Percentiles rank a stretch among this genome's conserved stretches.
These are phyloP conservation scores for Microdochium trichocladiopsis DNA, from an alignment of 2,329 filamentous ascomycete genomes.

Conservation along the genomic window DNA sequence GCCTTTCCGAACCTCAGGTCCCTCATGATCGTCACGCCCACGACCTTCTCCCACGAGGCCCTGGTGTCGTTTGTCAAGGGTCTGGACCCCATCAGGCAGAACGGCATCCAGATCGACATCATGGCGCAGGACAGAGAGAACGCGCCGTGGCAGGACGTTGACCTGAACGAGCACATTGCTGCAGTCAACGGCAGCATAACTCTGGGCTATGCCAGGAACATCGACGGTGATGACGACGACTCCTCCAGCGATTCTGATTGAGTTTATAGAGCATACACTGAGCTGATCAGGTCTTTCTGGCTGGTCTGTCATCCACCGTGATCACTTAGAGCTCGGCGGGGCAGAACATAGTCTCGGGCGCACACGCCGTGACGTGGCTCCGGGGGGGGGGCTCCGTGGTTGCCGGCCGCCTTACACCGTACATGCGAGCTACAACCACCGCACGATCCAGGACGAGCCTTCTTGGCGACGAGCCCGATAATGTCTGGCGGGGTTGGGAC, in stretches of 20 bases:
- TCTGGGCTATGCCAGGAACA: not conserved
- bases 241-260: not conserved
- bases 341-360: too few relatives aligned
- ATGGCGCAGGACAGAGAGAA: constrained; percentile 11
- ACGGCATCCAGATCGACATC: constrained; percentile 11
- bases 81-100: not conserved
- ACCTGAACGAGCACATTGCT: constrained; percentile 16
- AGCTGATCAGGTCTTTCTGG: too few relatives aligned
- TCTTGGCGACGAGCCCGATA: too few relatives aligned
- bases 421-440: too few relatives aligned
- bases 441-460: too few relatives aligned
- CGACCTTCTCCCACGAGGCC: constrained; percentile 24
- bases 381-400: too few relatives aligned
- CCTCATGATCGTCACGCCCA: constrained; percentile 46
- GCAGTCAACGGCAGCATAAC: not conserved
- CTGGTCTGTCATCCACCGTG: too few relatives aligned
- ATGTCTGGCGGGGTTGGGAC: too few relatives aligned
- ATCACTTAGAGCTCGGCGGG: too few relatives aligned
- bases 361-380: too few relatives aligned
- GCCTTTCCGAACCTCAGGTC: constrained; percentile 37
- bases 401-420: too few relatives aligned
- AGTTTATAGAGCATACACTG: too few relatives aligned
- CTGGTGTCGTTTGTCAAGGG: not conserved
- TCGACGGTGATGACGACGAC: not conserved
- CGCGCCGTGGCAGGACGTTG: constrained; percentile 11